Conservation (phyloP, 2,329 filamentous ascomycete species). For the Sporothrix dimorphospora region DNA sequence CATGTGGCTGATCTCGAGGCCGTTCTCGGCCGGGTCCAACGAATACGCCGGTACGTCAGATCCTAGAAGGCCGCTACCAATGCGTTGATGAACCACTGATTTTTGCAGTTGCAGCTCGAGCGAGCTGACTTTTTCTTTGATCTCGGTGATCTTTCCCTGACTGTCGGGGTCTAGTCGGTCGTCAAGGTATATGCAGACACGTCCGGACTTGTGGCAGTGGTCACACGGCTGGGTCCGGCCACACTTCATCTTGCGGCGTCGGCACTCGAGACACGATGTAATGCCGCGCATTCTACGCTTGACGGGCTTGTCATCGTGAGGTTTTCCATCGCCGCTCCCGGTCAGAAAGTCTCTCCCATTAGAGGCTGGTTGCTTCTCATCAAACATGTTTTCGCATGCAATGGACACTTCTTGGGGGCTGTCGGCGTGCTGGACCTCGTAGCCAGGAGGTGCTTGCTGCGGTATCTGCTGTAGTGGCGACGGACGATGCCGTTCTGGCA, state of each 20-base stretch:
- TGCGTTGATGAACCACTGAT: conserved; percentile 45
- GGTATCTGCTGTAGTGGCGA: neutral
- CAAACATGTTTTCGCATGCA: conserved; percentile 27
- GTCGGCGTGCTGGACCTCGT: conserved; percentile 14
- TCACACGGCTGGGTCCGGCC: conserved; percentile 73
- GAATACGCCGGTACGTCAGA: conserved; percentile 25
- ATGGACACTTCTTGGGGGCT: conserved; percentile 29
- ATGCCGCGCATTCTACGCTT: conserved; percentile 67
- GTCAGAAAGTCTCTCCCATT: neutral
- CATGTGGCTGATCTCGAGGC: conserved; percentile 29
- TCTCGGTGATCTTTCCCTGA: conserved; percentile 71
- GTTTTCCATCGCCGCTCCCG: neutral
- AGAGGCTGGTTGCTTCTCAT: conserved; percentile 20
- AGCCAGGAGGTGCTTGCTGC: neutral
- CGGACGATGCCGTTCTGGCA: conserved; percentile 16
- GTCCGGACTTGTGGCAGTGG: conserved; percentile 62
- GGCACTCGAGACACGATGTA: conserved; percentile 70
- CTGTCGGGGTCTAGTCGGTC: conserved; percentile 69
- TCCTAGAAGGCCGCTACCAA: conserved; percentile 23
- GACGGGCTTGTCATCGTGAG: conserved; percentile 46
- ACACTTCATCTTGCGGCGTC: conserved; percentile 77
- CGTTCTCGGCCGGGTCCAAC: conserved; percentile 54
- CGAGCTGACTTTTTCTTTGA: conserved; percentile 77
- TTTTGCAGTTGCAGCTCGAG: conserved; percentile 71
- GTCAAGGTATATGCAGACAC: conserved; percentile 66